A percentile compares a stretch with the other conserved stretches of the same genome.
phyloP scores from a whole-genome alignment of 139 green algal species.

The Tetratostichococcus sp. region DNA sequence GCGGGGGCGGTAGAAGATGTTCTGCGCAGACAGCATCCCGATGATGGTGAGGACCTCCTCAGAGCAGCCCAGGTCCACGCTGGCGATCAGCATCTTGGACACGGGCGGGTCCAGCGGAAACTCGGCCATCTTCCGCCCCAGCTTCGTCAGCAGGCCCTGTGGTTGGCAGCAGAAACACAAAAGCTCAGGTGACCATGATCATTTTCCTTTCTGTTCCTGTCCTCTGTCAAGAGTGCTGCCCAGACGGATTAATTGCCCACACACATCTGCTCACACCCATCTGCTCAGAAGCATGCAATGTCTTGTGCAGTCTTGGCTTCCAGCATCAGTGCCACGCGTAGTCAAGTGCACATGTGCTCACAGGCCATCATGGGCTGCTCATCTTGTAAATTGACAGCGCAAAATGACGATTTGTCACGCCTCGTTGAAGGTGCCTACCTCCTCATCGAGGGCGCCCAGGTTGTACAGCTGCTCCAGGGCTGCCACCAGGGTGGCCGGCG shows the following conservation, averaged over 20 bases:
- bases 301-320: too few relatives aligned
- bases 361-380: background rate
- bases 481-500: constrained; percentile 66
- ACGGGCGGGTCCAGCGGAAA: constrained; percentile 97
- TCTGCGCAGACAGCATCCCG: constrained; percentile 75
- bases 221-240: too few relatives aligned
- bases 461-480: constrained; percentile 97
- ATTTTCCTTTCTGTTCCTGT: too few relatives aligned
- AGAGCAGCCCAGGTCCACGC: constrained; percentile 91
- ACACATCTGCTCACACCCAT: too few relatives aligned
- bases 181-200: too few relatives aligned
- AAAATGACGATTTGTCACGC: too few relatives aligned
- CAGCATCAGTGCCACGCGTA: too few relatives aligned
- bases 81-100: constrained; percentile 94
- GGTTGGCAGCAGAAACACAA: background rate
- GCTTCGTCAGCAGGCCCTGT: constrained; percentile 89
- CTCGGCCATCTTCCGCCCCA: constrained; percentile 98
- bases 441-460: constrained; percentile 89
- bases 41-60: constrained; percentile 99
- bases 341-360: too few relatives aligned
- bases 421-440: background rate
- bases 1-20: constrained; percentile 89
- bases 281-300: too few relatives aligned
- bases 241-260: too few relatives aligned
- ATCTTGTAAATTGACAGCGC: too few relatives aligned